Evolutionary conservation across 2,329 filamentous ascomycete species (phyloP).

Genomic region (Venturia aucupariae): DNA sequence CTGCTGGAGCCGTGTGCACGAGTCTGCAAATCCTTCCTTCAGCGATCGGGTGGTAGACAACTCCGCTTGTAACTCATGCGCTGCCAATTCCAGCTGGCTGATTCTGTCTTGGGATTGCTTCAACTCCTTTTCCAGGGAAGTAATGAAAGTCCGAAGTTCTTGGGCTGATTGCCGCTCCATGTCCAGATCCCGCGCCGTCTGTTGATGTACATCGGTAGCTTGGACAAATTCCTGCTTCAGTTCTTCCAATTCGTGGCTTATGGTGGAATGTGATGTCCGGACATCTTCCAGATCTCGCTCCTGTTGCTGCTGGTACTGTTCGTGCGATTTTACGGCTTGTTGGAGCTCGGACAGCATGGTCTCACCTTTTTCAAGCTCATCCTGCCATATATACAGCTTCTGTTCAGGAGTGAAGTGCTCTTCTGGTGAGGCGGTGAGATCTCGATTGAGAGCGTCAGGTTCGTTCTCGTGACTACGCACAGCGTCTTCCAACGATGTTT

Average conservation of each 20-base stretch:
- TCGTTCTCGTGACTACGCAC: neutral
- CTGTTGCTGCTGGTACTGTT: neutral
- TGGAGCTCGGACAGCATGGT: neutral
- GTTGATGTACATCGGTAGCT: conserved; percentile 1
- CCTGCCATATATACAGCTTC: neutral
- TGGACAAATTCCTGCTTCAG: neutral
- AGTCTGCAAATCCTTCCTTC: neutral
- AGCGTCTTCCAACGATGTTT: neutral
- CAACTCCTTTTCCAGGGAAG: neutral
- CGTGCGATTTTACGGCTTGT: neutral
- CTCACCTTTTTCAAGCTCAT: neutral
- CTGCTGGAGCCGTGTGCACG: neutral
- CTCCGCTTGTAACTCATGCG: neutral
- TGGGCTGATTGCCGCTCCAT: neutral
- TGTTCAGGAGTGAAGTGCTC: neutral
- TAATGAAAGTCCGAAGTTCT: neutral
- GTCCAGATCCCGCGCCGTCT: neutral
- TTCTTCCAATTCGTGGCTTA: neutral
- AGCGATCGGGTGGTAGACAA: neutral
- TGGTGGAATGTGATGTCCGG: neutral
- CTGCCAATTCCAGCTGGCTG: neutral
- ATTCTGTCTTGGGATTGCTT: neutral
- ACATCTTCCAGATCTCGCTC: neutral
- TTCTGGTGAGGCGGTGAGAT: neutral
- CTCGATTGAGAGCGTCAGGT: neutral